Conservation (phyloP, 1,139 yeast species). For the Pneumocystis wakefieldiae region DNA sequence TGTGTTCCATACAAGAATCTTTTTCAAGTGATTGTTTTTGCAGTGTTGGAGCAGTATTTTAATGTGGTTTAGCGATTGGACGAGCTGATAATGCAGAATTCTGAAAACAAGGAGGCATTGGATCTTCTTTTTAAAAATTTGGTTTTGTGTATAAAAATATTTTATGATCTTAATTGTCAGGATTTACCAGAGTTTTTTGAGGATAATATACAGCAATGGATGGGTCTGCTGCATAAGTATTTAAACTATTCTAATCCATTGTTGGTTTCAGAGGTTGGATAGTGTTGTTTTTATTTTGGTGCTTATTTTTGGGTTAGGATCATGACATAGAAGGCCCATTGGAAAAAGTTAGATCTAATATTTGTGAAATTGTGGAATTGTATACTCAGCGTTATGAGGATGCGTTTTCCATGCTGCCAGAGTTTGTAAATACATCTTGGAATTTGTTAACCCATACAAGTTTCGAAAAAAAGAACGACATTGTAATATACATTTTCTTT, state of each 20-base stretch:
- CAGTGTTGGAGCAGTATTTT: constrained; percentile 17
- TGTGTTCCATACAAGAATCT: constrained; percentile 63
- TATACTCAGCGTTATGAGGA: constrained; percentile 88
- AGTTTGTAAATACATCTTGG: constrained; percentile 77
- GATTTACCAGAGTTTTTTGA: constrained; percentile 97
- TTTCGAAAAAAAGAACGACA: constrained; percentile 62
- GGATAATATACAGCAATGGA: constrained; percentile 64
- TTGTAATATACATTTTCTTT: constrained; percentile 19
- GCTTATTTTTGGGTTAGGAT: constrained; percentile 16
- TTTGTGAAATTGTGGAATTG: constrained; percentile 69
- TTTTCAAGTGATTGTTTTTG: constrained; percentile 23
- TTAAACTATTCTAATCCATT: constrained; percentile 43
- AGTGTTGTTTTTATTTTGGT: neutral
- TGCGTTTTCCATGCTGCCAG: constrained; percentile 60
- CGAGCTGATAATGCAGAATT: constrained; percentile 38
- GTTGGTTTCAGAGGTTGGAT: constrained; percentile 29
- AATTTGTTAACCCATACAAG: constrained; percentile 52
- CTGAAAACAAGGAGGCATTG: constrained; percentile 32
- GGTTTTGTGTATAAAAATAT: constrained; percentile 58
- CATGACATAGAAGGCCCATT: constrained; percentile 62
- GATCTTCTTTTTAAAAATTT: constrained; percentile 56
- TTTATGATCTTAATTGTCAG: constrained; percentile 88
- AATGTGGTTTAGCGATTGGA: constrained; percentile 26
- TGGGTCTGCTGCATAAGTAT: constrained; percentile 72
- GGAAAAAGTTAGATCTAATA: constrained; percentile 64